A percentile compares a stretch with the other conserved stretches of the same genome.
phyloP scores from a whole-genome alignment of 305 asterid genomes.

The Vinca major region DNA sequence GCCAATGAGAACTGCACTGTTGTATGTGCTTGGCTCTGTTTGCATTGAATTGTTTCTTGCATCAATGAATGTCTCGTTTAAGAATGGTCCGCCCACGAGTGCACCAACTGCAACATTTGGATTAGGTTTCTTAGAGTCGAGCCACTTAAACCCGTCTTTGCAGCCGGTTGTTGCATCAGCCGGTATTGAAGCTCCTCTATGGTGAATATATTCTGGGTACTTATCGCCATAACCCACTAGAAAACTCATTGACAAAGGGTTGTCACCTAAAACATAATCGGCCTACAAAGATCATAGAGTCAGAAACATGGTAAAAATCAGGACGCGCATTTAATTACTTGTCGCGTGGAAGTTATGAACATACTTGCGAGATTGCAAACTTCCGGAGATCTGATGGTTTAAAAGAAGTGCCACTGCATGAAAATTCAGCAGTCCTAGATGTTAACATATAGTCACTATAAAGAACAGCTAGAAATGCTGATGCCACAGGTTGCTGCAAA shows the following conservation, averaged over 20 bases:
- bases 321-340: too few species aligned
- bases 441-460: constrained; percentile 92
- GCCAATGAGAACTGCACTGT: constrained; percentile 65
- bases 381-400: constrained; percentile 69
- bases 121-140: constrained; percentile 55
- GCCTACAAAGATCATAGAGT: constrained; percentile 33
- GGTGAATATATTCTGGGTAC: constrained; percentile 66
- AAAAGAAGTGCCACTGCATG: constrained; percentile 48
- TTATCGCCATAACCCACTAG: constrained; percentile 66
- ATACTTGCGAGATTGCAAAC: constrained; percentile 80
- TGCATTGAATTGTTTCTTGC: constrained; percentile 90
- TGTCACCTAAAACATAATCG: constrained; percentile 70
- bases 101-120: constrained; percentile 83
- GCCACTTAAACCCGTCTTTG: constrained; percentile 82
- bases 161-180: constrained; percentile 52
- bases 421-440: constrained; percentile 56
- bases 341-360: neutral
- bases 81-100: constrained; percentile 87
- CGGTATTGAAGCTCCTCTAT: constrained; percentile 91
- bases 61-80: constrained; percentile 64
- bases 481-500: constrained; percentile 88
- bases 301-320: neutral
- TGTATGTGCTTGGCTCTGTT: constrained; percentile 82
- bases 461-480: constrained; percentile 71
- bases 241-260: constrained; percentile 72